Base-by-base conservation (phyloP, 2,329 filamentous ascomycete species). In the Botrytis aclada region DNA sequence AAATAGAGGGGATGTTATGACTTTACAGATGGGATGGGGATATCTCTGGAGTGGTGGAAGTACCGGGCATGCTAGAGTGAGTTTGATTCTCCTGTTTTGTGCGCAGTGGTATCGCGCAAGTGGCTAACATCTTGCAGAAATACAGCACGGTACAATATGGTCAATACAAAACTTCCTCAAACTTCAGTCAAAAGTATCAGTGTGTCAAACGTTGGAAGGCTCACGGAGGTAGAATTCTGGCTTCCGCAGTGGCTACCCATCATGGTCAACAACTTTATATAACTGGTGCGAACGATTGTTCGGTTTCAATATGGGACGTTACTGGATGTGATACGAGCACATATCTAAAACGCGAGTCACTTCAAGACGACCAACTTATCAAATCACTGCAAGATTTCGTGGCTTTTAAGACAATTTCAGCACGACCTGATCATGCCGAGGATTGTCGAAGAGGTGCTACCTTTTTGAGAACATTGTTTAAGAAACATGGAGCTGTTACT, bases 381-480 rank as follows among this genome's bases (percentile, higher is more conserved):
- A 92, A 88, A 76, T 94, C 90, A 0, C 85, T 99, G 7, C 88
- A 90, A 64, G 92, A 97, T 77, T 97, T 99, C 77, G 91, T 99
- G 5, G 92, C 93, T 0, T 98, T 93, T 85, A 95, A 94, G 77
- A 98, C 95, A 0, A 90, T 99, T 37, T 98, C 96, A 0, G 95
- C 94, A 0, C 89, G 94, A 54, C 89, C 92, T 1, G 93, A 94
- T 77, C 97, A 94, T 80, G 90, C 93, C 18, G 94, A 95, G 75
- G 96, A 98, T 81, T 99, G 97, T 81, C 92, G 95, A 74, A 90
- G 95, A 80, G 95, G 95, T 16, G 96, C 96, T 20, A 96, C 94
- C 0, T 98, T 95, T 78, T 86, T 99, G 2, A 93, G 94, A 69
- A 91, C 92, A 0, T 87, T 98, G 29, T 98, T 98, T 85, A 97